These are phyloP conservation scores for Porodaedalea pini DNA, from an alignment of 1,284 basidiomycete species.

Conservation along the genomic window DNA sequence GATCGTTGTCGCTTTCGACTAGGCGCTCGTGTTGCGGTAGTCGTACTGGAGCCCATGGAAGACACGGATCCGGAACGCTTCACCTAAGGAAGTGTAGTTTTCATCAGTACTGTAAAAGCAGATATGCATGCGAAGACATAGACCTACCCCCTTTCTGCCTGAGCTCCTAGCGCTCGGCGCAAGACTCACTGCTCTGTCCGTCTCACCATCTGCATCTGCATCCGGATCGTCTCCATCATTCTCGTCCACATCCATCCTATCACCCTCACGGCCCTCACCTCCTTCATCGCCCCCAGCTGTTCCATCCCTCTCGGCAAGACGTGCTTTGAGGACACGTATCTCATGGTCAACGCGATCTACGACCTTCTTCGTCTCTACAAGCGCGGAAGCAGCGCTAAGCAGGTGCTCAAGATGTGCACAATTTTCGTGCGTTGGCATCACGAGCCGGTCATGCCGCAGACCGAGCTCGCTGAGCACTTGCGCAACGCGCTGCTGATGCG, in stretches of 20 bases:
- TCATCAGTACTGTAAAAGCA: background rate
- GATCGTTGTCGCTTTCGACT: slow-evolving; percentile 19
- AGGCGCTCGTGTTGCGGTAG: slow-evolving; percentile 18
- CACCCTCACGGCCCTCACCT: slow-evolving; percentile 33
- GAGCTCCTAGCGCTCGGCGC: slow-evolving; percentile 27
- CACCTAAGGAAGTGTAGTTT: slow-evolving; percentile 6
- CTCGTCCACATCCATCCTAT: slow-evolving; percentile 29
- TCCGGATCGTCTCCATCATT: slow-evolving; percentile 28
- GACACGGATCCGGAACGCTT: slow-evolving; percentile 24
- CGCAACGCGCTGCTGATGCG: slow-evolving; percentile 68
- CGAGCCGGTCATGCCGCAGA: slow-evolving; percentile 67
- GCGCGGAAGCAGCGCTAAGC: slow-evolving; percentile 62
- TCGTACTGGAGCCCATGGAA: slow-evolving; percentile 22
- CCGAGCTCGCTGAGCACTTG: slow-evolving; percentile 75
- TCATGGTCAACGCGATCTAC: slow-evolving; percentile 86
- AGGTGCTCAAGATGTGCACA: slow-evolving; percentile 69
- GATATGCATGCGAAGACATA: background rate
- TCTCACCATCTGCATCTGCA: slow-evolving; percentile 50
- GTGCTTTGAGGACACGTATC: slow-evolving; percentile 63
- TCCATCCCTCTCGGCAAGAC: slow-evolving; percentile 56
- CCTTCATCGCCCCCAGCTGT: slow-evolving; percentile 31
- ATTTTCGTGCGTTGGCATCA: slow-evolving; percentile 89
- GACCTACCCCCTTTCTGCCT: slow-evolving; percentile 56
- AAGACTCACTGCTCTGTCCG: slow-evolving; percentile 40
- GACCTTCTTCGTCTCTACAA: slow-evolving; percentile 86